A percentile compares a stretch with the other conserved stretches of the same genome.
Evolutionary conservation across 139 green algal species (phyloP).

Genomic region (Chlorokybus atmophyticus): DNA sequence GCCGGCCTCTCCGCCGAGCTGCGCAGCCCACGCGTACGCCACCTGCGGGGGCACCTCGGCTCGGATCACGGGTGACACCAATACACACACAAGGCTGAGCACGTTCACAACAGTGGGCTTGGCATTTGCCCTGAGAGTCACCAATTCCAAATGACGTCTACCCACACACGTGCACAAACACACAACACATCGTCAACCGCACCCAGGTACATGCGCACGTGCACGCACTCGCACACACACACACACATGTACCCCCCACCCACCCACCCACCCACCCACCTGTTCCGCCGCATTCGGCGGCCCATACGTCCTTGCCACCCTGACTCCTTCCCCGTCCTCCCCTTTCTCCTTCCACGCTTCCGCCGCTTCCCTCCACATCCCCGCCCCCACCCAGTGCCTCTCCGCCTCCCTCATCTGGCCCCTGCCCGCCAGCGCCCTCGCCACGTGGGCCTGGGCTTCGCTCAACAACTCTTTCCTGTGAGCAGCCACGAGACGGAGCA

Average conservation of each 20-base stretch:
- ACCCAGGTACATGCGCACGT: too few species aligned
- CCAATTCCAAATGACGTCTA: constrained; percentile 11
- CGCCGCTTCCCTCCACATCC: constrained; percentile 66
- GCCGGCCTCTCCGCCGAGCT: constrained; percentile 51
- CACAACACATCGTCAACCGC: too few species aligned
- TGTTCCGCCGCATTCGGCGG: constrained; percentile 57
- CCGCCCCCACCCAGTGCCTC: constrained; percentile 57
- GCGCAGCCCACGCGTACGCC: constrained; percentile 59
- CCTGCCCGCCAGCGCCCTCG: constrained; percentile 47
- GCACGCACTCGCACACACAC: too few species aligned
- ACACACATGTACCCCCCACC: too few species aligned
- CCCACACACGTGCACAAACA: too few species aligned
- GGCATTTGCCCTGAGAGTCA: neutral
- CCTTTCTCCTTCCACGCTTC: constrained; percentile 55
- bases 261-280: constrained; percentile 6
- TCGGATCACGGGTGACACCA: neutral
- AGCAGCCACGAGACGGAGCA: constrained; percentile 54
- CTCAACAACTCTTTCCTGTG: constrained; percentile 38
- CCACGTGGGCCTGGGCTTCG: constrained; percentile 36
- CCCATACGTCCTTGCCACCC: constrained; percentile 63
- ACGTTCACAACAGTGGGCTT: neutral
- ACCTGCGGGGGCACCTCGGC: constrained; percentile 40
- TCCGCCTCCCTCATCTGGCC: constrained; percentile 48
- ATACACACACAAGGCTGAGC: neutral
- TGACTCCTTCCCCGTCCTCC: constrained; percentile 61